Percentiles rank a stretch among this genome's conserved stretches.
These are phyloP conservation scores for Tulasnella sp. DNA, from an alignment of 768 basidiomycete species.

Conservation along the genomic window DNA sequence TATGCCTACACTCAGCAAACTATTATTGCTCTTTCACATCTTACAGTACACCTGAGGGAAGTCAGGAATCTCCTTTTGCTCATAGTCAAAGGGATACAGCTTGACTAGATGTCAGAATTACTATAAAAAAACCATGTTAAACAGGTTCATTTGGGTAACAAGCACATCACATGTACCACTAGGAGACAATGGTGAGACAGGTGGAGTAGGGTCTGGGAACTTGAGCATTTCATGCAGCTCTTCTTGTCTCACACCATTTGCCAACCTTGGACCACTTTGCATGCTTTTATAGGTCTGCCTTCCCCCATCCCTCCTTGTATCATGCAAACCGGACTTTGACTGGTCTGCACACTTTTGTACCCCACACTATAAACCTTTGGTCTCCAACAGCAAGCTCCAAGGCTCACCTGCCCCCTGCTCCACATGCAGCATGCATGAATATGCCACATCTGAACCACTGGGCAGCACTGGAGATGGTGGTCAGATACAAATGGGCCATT, in stretches of 20 bases:
- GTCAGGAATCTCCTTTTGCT: conserved; percentile 83
- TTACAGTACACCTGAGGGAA: conserved; percentile 70
- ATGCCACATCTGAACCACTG: too few species aligned
- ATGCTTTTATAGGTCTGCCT: too few species aligned
- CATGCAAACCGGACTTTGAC: too few species aligned
- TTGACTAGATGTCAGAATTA: conserved; percentile 51
- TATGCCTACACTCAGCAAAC: conserved; percentile 74
- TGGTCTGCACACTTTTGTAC: too few species aligned
- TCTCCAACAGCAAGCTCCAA: too few species aligned
- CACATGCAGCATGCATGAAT: too few species aligned
- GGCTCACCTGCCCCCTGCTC: too few species aligned
- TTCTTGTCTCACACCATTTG: conserved; percentile 69
- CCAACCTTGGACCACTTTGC: conserved; percentile 75
- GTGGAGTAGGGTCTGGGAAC: conserved; percentile 83
- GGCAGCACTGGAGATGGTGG: too few species aligned
- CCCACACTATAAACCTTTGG: too few species aligned
- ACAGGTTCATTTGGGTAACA: conserved; percentile 15
- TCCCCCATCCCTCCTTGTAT: too few species aligned
- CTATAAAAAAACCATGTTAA: conserved; percentile 31
- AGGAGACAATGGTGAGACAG: conserved; percentile 52
- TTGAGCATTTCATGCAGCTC: conserved; percentile 78
- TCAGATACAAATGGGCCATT: too few species aligned
- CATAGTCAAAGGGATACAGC: conserved; percentile 70
- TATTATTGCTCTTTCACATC: conserved; percentile 76
- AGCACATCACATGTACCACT: conserved; percentile 39